Evolutionary conservation across 768 basidiomycete genomes (phyloP).

Genomic region (Tremella mesenterica): DNA sequence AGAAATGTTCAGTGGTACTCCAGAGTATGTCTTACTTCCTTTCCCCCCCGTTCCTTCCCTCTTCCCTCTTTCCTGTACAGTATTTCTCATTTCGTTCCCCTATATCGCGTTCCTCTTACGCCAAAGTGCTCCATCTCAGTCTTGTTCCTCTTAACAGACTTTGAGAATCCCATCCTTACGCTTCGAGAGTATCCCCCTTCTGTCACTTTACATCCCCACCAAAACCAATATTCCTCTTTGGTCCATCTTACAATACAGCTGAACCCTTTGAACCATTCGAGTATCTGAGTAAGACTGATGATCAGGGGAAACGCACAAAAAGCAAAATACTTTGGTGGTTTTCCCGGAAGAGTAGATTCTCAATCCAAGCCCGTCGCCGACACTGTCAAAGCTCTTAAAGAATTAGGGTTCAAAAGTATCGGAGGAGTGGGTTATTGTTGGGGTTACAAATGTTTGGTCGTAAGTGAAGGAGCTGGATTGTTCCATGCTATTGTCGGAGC

Average conservation of each 20-base stretch:
- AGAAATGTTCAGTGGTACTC: constrained; percentile 52
- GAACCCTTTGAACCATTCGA: background rate
- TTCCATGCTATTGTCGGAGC: constrained; percentile 44
- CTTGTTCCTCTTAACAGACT: too few species aligned
- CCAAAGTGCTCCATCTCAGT: too few species aligned
- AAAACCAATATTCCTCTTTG: background rate
- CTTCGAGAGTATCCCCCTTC: too few species aligned
- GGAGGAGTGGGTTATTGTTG: constrained; percentile 38
- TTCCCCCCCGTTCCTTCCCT: background rate
- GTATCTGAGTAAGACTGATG: constrained; percentile 42
- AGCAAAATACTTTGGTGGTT: constrained; percentile 49
- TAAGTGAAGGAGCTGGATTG: constrained; percentile 5
- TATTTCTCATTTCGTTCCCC: constrained; percentile 36
- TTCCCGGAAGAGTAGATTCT: constrained; percentile 51
- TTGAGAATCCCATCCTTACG: too few species aligned
- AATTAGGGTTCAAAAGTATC: constrained; percentile 17
- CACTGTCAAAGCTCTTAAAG: constrained; percentile 14
- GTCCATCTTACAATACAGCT: background rate
- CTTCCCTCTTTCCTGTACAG: background rate
- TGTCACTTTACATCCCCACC: background rate
- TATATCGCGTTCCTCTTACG: background rate
- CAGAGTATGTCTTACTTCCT: constrained; percentile 46
- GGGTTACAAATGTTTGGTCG: constrained; percentile 25
- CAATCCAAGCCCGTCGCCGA: constrained; percentile 10
- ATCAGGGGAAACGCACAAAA: constrained; percentile 44